Base-by-base conservation (phyloP, 345 rosid genomes). In the Eucalyptus cladocalyx region DNA sequence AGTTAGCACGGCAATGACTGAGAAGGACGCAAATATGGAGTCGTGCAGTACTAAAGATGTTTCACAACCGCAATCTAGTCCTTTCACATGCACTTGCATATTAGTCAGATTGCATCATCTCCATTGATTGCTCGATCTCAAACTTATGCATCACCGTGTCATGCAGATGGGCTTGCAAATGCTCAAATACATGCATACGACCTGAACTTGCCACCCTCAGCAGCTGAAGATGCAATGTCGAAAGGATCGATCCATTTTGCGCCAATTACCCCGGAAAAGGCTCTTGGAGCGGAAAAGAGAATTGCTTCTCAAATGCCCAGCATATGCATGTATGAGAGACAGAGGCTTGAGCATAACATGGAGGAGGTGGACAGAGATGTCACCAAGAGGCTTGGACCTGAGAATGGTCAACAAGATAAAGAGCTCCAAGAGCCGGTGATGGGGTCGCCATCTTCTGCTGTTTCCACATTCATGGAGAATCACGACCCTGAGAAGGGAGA, bases 191-290 rank as follows among this genome's bases (percentile, higher is more conserved):
- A 87, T 17, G 86, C 90, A 26, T 90, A 81, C 88, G 94, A 92
- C 90, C 91, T 92, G 28, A 91, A 93, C 88, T 90, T 91, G 69
- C 89, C 90, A 80, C 88, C 91, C 17, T 88, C 60, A 32, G 87
- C 53, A 11, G 54, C 53, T 86, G 92, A 87, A 83, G 89, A 90
- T 86, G 89, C 90, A 89, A 87, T 69, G 91, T 89, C 90, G 17
- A 43, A 30, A 17, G 76, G 43, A 18, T 72, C 30, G 56, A 88
- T 86, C 13, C 89, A 89, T 23, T 94, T 95, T 87, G 91, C 93
- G 80, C 96, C 97, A 2, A 92, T 93, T 34, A 96, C 96, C 65
- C 96, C 98, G 85, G 94, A 91, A 11, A 95, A 96, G 91, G 81
- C 90, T 86, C 87, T 67, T 16, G 86, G 87, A 54, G 89, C 32